A percentile compares a stretch with the other conserved stretches of the same genome.
Evolutionary conservation across 352 stramenopile genomes (phyloP).

Genomic region (Pythium myriotylum): DNA sequence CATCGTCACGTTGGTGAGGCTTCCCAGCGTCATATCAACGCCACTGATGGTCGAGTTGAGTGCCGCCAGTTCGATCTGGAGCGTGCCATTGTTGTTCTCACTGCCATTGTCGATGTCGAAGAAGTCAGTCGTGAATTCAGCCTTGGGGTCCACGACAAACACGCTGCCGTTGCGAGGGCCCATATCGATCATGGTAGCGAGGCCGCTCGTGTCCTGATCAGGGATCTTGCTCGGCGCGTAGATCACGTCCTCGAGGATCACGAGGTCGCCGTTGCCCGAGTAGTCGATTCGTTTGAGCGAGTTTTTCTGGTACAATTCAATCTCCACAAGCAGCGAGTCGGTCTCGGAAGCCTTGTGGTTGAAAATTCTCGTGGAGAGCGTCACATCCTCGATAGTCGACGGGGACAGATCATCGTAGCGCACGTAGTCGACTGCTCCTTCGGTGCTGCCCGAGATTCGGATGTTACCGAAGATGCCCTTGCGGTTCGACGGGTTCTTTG

Average conservation of each 20-base stretch:
- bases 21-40: too few species aligned
- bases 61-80: neutral
- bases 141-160: neutral
- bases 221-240: neutral
- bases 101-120: neutral
- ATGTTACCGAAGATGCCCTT: neutral
- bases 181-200: too few species aligned
- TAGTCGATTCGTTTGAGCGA: neutral
- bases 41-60: neutral
- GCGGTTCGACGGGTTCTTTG: neutral
- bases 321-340: slow-evolving; percentile 1
- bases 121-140: neutral
- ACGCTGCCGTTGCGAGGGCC: neutral
- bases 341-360: neutral
- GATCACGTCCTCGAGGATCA: neutral
- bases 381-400: neutral
- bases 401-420: neutral
- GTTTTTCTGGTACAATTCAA: neutral
- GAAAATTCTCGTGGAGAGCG: neutral
- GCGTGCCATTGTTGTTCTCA: neutral
- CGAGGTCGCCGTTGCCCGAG: neutral
- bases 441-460: neutral
- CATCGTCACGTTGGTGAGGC: too few species aligned
- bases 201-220: neutral
- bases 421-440: neutral